A percentile compares a stretch with the other conserved stretches of the same genome.
These are phyloP conservation scores for Seiridium unicorne DNA, from an alignment of 2,329 filamentous ascomycete genomes.

Conservation along the genomic window DNA sequence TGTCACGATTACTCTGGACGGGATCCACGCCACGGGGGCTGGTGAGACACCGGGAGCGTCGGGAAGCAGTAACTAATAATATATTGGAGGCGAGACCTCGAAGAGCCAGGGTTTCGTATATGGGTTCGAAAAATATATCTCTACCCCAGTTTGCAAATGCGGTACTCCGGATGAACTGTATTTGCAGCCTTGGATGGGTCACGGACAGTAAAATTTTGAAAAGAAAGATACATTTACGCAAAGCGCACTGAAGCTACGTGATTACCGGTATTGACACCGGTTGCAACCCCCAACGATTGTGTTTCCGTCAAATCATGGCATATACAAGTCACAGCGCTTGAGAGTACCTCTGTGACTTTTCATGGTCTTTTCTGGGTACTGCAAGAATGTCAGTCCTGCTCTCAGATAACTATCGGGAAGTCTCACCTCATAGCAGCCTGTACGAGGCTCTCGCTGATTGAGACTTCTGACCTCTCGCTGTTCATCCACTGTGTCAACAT, in stretches of 20 bases:
- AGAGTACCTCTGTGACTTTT: neutral
- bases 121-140: too few relatives aligned
- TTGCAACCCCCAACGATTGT: neutral
- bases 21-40: constrained; percentile 62
- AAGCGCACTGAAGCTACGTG: neutral
- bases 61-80: too few relatives aligned
- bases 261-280: neutral
- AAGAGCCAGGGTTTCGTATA: too few relatives aligned
- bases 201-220: too few relatives aligned
- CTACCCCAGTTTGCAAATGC: too few relatives aligned
- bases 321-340: neutral
- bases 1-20: constrained; percentile 80
- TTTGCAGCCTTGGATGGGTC: too few relatives aligned
- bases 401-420: too few relatives aligned
- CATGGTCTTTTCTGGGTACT: neutral
- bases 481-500: neutral
- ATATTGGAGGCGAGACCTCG: too few relatives aligned
- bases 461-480: neutral
- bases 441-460: neutral
- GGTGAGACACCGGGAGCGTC: neutral
- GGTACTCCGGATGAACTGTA: too few relatives aligned
- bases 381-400: too few relatives aligned
- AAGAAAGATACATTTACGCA: too few relatives aligned
- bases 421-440: neutral
- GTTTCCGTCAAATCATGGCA: neutral